Conservation (phyloP, 352 stramenopile species). For the Thraustochytrium striatum region DNA sequence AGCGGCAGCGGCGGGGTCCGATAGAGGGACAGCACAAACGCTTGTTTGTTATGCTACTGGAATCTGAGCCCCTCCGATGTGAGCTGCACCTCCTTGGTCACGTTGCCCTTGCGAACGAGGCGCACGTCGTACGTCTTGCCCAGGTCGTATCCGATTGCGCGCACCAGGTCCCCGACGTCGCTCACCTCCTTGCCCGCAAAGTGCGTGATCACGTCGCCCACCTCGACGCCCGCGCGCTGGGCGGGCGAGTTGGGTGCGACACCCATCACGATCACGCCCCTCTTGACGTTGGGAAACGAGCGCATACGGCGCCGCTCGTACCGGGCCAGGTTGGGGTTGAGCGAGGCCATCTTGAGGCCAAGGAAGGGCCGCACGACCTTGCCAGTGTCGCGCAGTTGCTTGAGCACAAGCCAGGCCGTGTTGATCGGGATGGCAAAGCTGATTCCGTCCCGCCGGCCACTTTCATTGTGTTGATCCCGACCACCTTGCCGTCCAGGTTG, state of each 20-base stretch:
- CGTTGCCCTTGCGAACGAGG: not conserved
- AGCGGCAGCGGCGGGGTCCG: too few species aligned
- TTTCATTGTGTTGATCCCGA: conserved; percentile 91
- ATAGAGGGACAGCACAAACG: too few species aligned
- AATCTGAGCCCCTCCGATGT: conserved; percentile 7
- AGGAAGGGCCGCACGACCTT: conserved; percentile 82
- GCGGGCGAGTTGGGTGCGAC: conserved; percentile 70
- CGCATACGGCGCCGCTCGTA: conserved; percentile 52
- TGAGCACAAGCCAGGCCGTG: conserved; percentile 76
- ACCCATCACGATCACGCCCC: conserved; percentile 74
- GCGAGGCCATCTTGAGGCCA: conserved; percentile 82
- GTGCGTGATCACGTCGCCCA: conserved; percentile 48
- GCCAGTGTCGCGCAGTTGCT: conserved; percentile 75
- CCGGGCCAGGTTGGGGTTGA: conserved; percentile 65
- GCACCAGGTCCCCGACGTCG: conserved; percentile 1
- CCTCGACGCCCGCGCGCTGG: conserved; percentile 62
- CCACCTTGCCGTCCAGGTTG: conserved; percentile 83
- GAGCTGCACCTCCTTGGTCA: not conserved
- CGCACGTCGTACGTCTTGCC: conserved; percentile 42
- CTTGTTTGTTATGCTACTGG: not conserved
- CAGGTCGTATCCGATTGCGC: conserved; percentile 26
- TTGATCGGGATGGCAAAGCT: conserved; percentile 88
- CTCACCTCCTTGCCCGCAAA: conserved; percentile 49
- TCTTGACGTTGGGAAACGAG: conserved; percentile 62
- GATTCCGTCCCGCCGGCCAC: conserved; percentile 78